Conservation (phyloP, 139 green algal genomes). For the Chlorella ohadii region DNA sequence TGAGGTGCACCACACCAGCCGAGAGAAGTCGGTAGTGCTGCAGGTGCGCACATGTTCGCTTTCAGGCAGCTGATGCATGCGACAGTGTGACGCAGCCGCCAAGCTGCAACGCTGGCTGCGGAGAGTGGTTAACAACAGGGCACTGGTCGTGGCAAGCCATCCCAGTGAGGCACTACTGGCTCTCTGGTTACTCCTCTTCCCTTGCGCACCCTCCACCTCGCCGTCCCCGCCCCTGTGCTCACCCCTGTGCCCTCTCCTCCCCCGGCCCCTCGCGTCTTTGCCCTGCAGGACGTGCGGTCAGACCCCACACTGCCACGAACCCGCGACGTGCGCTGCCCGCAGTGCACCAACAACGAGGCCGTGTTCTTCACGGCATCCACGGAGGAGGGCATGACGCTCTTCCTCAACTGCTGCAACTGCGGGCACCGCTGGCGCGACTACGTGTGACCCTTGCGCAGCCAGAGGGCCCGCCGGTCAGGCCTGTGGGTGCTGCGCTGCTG, state of each 20-base stretch:
- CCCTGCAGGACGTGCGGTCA: conserved; percentile 80
- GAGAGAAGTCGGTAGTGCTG: conserved; percentile 84
- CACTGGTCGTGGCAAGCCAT: too few species aligned
- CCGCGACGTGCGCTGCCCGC: conserved; percentile 80
- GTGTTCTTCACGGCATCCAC: conserved; percentile 87
- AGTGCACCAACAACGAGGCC: conserved; percentile 86
- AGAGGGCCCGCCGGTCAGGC: background rate
- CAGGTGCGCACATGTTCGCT: conserved; percentile 26
- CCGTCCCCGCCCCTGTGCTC: too few species aligned
- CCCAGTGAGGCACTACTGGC: too few species aligned
- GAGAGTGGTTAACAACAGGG: too few species aligned
- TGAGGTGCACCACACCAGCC: conserved; percentile 79
- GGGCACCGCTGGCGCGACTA: conserved; percentile 83
- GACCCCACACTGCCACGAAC: conserved; percentile 92
- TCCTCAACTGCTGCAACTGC: conserved; percentile 72
- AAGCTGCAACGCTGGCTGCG: too few species aligned
- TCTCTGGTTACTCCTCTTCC: background rate
- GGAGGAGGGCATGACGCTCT: conserved; percentile 90
- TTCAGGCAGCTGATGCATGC: background rate
- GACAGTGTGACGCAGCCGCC: too few species aligned
- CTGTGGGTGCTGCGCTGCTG: background rate
- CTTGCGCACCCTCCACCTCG: background rate
- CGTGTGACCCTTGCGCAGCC: conserved; percentile 51
- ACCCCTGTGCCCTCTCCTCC: background rate
- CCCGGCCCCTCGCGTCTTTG: background rate